phyloP scores from a whole-genome alignment of 2,329 filamentous ascomycete species.

The Grosmannia clavigera region DNA sequence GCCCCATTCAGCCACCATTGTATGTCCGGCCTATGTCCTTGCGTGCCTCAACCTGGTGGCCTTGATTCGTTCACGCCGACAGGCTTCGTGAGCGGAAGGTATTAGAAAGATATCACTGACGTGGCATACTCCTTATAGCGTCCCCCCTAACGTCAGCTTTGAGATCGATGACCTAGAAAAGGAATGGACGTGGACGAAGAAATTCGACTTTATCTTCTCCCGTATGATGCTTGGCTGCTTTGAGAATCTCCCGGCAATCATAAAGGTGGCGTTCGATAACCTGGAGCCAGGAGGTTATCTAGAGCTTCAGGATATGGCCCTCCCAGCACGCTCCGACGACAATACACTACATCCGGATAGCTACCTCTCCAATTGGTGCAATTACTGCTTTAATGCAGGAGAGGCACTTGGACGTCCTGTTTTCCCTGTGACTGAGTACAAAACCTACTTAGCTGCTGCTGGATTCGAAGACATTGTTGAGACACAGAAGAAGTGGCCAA shows the following conservation, averaged over 20 bases:
- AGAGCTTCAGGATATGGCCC: constrained; percentile 13
- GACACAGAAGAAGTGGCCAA: constrained; percentile 16
- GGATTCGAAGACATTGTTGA: constrained; percentile 18
- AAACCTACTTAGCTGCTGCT: constrained; percentile 14
- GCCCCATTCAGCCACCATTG: constrained; percentile 9
- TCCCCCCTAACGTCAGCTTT: background rate
- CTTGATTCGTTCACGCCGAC: background rate
- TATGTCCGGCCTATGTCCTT: background rate
- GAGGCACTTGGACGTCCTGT: constrained; percentile 10
- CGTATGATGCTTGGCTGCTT: constrained; percentile 13
- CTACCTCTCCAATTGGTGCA: background rate
- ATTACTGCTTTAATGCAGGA: constrained; percentile 7
- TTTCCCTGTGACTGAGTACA: constrained; percentile 11
- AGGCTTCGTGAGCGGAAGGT: no score
- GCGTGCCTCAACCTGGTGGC: no score
- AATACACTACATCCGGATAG: constrained; percentile 9
- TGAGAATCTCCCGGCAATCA: constrained; percentile 4
- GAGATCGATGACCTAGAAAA: background rate
- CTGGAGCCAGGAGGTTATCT: constrained; percentile 15
- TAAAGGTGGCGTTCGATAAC: constrained; percentile 7
- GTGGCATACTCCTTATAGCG: background rate
- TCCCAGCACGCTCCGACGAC: constrained; percentile 12
- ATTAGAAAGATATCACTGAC: no score
- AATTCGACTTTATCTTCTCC: constrained; percentile 15
- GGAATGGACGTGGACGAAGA: background rate